A percentile compares a stretch with the other conserved stretches of the same genome.
These are phyloP conservation scores for Chrysoporthe deuterocubensis DNA, from an alignment of 2,329 filamentous ascomycete genomes.

Conservation along the genomic window DNA sequence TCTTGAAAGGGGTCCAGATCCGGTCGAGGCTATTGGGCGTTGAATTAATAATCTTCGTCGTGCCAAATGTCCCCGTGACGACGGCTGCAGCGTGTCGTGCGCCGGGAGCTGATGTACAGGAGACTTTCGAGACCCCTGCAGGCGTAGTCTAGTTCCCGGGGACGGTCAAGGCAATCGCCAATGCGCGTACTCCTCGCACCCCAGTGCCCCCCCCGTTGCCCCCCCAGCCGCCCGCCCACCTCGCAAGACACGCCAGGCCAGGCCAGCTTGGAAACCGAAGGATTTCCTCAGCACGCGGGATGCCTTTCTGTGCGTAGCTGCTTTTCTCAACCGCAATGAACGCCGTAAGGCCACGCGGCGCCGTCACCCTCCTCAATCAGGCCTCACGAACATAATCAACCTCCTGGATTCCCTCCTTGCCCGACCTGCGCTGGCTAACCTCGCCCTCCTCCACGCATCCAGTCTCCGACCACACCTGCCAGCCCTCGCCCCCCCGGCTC, in stretches of 20 bases:
- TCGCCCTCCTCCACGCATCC: not conserved
- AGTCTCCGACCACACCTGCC: not conserved
- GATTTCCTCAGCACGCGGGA: not conserved
- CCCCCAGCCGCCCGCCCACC: not conserved
- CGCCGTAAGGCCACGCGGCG: constrained; percentile 11
- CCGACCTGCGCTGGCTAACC: no score
- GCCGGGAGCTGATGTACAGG: not conserved
- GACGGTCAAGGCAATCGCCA: constrained; percentile 3
- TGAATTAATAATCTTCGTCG: not conserved
- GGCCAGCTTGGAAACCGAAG: constrained; percentile 3
- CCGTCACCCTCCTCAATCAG: not conserved
- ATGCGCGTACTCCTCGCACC: not conserved
- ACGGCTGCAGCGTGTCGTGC: not conserved
- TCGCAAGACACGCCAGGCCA: not conserved
- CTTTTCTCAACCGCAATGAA: constrained; percentile 2
- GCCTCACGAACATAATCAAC: not conserved
- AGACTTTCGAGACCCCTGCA: not conserved
- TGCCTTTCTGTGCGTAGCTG: not conserved
- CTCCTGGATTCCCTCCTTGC: not conserved
- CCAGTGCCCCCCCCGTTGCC: not conserved
- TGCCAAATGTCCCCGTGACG: not conserved
- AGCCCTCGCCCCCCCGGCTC: not conserved
- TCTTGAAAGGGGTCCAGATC: not conserved
- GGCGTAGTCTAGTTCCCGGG: not conserved
- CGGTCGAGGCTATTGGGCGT: not conserved